Conservation (phyloP, 345 rosid species). For the Salix viminalis region DNA sequence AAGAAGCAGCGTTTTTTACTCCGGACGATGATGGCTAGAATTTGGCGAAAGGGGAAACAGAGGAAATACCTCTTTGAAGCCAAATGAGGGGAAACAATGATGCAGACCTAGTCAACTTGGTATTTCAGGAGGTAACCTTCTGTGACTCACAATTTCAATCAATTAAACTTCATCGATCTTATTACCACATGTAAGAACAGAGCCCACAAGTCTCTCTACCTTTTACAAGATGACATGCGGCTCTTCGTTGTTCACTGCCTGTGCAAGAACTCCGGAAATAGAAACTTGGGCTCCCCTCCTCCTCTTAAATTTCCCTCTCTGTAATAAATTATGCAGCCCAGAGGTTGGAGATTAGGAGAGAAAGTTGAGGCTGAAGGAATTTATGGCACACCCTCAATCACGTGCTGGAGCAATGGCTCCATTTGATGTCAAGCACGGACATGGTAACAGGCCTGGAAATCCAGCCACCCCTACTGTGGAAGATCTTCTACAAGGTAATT, state of each 20-base stretch:
- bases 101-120: conserved; percentile 16
- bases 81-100: conserved; percentile 2
- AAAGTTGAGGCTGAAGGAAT: conserved; percentile 3
- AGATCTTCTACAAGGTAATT: conserved; percentile 50
- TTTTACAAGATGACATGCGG: conserved; percentile 2
- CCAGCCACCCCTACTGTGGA: conserved; percentile 37
- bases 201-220: conserved; percentile 11
- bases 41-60: neutral
- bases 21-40: neutral
- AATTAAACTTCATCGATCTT: neutral
- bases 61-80: conserved; percentile 4
- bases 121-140: conserved; percentile 12
- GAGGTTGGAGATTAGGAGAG: conserved; percentile 13
- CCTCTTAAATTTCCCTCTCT: conserved; percentile 23
- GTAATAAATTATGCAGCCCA: conserved; percentile 1
- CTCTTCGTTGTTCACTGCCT: conserved; percentile 6
- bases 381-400: conserved; percentile 13
- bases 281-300: conserved; percentile 13
- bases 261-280: conserved; percentile 34
- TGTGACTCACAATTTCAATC: neutral
- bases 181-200: conserved; percentile 19
- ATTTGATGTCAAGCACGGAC: conserved; percentile 28
- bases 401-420: conserved; percentile 30
- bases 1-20: neutral
- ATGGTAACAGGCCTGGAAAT: conserved; percentile 28